Evolutionary conservation across 805 yeast species (phyloP).

Genomic region (Cyberlindnera maclurae): DNA sequence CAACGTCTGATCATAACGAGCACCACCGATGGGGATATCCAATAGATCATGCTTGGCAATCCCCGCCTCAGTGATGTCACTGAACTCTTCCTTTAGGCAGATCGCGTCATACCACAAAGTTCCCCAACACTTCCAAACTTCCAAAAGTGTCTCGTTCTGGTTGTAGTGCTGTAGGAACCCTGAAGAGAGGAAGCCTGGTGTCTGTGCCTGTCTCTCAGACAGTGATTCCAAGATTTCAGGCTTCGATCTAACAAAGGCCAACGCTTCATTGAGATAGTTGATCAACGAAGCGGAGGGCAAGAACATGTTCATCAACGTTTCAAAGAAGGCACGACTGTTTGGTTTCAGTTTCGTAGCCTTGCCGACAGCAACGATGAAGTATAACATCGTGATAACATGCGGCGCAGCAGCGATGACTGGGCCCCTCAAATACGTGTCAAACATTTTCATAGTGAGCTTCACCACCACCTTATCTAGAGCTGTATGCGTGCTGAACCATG

Average conservation of each 20-base stretch:
- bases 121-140: constrained; percentile 84
- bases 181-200: constrained; percentile 17
- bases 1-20: constrained; percentile 31
- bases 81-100: constrained; percentile 44
- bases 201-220: constrained; percentile 4
- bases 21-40: constrained; percentile 64
- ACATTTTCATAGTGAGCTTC: constrained; percentile 61
- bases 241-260: constrained; percentile 27
- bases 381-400: constrained; percentile 71
- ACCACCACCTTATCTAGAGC: constrained; percentile 45
- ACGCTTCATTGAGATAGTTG: constrained; percentile 53
- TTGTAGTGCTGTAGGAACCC: constrained; percentile 40
- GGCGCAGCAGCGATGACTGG: constrained; percentile 63
- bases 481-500: constrained; percentile 54
- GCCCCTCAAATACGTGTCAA: constrained; percentile 59
- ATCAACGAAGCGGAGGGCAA: constrained; percentile 67
- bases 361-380: constrained; percentile 60
- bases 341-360: constrained; percentile 43
- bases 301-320: constrained; percentile 43
- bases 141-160: constrained; percentile 57
- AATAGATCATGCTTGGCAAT: constrained; percentile 46
- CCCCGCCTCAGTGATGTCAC: constrained; percentile 45
- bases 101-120: constrained; percentile 70
- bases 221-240: constrained; percentile 5
- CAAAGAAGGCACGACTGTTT: constrained; percentile 38